phyloP scores from a whole-genome alignment of 2,329 filamentous ascomycete species.

The Metarhizium sp. region DNA sequence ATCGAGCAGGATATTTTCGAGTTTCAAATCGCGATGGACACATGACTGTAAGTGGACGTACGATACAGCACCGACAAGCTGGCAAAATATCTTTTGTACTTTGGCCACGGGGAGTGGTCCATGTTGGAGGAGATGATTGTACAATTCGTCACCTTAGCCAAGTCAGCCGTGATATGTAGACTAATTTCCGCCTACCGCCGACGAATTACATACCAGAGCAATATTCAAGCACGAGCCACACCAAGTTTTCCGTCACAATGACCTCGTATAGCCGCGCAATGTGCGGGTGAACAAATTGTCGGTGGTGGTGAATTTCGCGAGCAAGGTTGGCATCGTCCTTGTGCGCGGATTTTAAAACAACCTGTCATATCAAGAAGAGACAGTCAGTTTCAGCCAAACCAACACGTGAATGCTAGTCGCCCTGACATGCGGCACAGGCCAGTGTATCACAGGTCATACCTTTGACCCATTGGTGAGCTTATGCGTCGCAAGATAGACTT shows the following conservation, averaged over 20 bases:
- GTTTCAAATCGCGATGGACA: slow-evolving; percentile 91
- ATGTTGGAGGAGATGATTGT: slow-evolving; percentile 86
- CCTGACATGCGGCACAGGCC: slow-evolving; percentile 12
- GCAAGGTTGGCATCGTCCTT: slow-evolving; percentile 94
- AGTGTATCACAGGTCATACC: slow-evolving; percentile 34
- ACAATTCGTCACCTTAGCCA: slow-evolving; percentile 79
- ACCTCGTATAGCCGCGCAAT: slow-evolving; percentile 96
- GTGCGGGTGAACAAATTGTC: slow-evolving; percentile 94
- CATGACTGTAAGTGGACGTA: slow-evolving; percentile 95
- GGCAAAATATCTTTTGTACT: slow-evolving; percentile 91
- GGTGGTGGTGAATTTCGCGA: slow-evolving; percentile 95
- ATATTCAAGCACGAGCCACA: slow-evolving; percentile 96
- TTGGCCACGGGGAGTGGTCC: slow-evolving; percentile 77
- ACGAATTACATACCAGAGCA: slow-evolving; percentile 59
- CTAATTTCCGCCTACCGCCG: not conserved
- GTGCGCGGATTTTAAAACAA: slow-evolving; percentile 95
- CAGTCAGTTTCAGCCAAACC: not conserved
- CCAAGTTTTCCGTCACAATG: slow-evolving; percentile 87
- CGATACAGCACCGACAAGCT: slow-evolving; percentile 86
- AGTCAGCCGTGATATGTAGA: not conserved
- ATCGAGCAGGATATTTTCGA: slow-evolving; percentile 85
- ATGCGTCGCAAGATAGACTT: slow-evolving; percentile 91
- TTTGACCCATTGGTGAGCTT: slow-evolving; percentile 98
- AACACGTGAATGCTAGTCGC: not conserved
- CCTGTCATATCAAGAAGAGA: slow-evolving; percentile 38